These are phyloP conservation scores for Cerrena zonata DNA, from an alignment of 1,284 basidiomycete species.

Conservation along the genomic window DNA sequence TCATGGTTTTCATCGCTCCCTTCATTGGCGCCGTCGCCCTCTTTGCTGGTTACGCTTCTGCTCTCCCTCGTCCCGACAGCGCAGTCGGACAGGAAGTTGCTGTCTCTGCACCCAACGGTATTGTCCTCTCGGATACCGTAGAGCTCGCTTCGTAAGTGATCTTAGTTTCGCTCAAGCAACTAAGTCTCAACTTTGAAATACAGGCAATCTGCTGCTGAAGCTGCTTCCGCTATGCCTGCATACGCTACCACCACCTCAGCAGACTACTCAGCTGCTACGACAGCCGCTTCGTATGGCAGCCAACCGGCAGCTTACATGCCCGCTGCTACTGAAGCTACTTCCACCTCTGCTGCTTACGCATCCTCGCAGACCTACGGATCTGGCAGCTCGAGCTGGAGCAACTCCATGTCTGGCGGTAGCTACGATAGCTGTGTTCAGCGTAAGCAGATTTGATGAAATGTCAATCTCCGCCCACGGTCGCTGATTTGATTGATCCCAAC, in stretches of 20 bases:
- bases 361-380: constrained; percentile 49
- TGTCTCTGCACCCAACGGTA: constrained; percentile 42
- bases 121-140: constrained; percentile 31
- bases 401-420: constrained; percentile 29
- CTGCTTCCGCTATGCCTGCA: constrained; percentile 6
- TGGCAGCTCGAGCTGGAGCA: constrained; percentile 52
- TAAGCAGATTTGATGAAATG: constrained; percentile 32
- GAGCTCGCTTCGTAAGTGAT: constrained; percentile 20
- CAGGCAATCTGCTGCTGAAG: constrained; percentile 4
- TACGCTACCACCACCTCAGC: constrained; percentile 6
- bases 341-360: constrained; percentile 11
- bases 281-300: constrained; percentile 4
- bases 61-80: constrained; percentile 42
- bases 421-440: constrained; percentile 69
- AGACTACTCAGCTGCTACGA: constrained; percentile 4
- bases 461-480: not conserved
- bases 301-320: constrained; percentile 1
- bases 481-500: constrained; percentile 7
- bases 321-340: constrained; percentile 3
- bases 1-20: constrained; percentile 50
- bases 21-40: constrained; percentile 49
- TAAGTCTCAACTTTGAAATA: not conserved
- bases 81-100: constrained; percentile 38
- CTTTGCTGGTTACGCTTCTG: constrained; percentile 45
- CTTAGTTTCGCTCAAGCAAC: not conserved